Conservation (phyloP, 2,329 filamentous ascomycete genomes). For the Aplosporella prunicola region DNA sequence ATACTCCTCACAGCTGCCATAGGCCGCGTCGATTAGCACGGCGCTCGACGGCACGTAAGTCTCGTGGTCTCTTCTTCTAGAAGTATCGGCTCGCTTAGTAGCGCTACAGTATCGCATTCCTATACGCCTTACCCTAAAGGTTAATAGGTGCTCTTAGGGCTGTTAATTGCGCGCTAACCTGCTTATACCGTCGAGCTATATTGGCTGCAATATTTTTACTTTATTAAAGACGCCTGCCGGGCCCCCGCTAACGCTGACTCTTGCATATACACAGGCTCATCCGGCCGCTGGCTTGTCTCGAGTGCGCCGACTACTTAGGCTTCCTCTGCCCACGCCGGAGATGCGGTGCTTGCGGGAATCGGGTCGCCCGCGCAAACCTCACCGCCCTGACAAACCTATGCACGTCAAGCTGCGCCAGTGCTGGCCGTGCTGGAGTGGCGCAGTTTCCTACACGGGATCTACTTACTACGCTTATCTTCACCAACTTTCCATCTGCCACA, state of each 20-base stretch:
- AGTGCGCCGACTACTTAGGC: constrained; percentile 23
- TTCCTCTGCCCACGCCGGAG: no score
- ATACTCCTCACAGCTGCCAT: no score
- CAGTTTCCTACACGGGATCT: no score
- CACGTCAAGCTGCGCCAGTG: no score
- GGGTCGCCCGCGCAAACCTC: no score
- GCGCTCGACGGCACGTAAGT: constrained; percentile 31
- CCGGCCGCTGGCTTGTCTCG: constrained; percentile 24
- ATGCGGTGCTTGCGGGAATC: no score
- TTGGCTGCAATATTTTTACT: constrained; percentile 16
- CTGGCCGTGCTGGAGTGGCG: no score
- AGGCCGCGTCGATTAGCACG: constrained; percentile 21
- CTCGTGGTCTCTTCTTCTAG: not conserved
- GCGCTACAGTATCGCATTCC: constrained; percentile 17
- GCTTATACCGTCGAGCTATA: constrained; percentile 12
- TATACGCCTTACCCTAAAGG: constrained; percentile 23
- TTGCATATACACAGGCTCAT: constrained; percentile 21
- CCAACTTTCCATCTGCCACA: no score
- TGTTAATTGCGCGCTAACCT: constrained; percentile 22
- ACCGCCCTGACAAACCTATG: no score
- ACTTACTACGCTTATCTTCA: no score
- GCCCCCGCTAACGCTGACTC: constrained; percentile 3
- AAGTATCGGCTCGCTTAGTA: constrained; percentile 9
- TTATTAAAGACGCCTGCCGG: constrained; percentile 19
- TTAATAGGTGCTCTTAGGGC: constrained; percentile 21